Percentiles rank a stretch among this genome's conserved stretches.
Evolutionary conservation across 441 rosid genomes (phyloP).

Genomic region (Populus hybrid): DNA sequence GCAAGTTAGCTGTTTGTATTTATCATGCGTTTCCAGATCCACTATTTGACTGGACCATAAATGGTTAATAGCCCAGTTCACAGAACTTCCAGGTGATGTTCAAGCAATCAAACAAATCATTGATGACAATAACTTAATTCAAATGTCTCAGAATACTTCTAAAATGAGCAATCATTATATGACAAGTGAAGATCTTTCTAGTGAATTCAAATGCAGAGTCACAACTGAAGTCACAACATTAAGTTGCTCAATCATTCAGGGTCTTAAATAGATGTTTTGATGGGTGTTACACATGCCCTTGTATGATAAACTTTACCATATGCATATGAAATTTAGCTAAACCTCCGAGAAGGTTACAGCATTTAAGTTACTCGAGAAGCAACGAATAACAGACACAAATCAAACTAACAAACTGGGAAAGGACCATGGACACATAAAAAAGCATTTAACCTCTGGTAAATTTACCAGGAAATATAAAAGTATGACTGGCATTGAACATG

Average conservation of each 20-base stretch:
- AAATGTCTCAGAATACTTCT: neutral
- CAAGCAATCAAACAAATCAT: neutral
- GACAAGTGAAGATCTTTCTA: neutral
- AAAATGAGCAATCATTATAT: neutral
- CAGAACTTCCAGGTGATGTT: neutral
- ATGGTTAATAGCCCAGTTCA: neutral
- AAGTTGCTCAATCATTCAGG: neutral
- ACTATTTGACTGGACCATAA: too few species aligned
- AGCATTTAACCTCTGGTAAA: neutral
- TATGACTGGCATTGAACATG: neutral
- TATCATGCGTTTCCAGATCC: too few species aligned
- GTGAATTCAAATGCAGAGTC: neutral
- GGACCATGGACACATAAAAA: neutral
- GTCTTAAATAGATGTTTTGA: neutral
- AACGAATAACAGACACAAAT: neutral
- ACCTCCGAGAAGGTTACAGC: neutral
- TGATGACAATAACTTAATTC: neutral
- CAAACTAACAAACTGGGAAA: neutral
- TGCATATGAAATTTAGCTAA: neutral
- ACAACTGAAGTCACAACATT: neutral
- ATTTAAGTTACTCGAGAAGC: neutral
- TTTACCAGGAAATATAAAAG: neutral
- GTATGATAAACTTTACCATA: neutral
- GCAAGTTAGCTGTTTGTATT: too few species aligned
- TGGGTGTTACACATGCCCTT: neutral